Conservation (phyloP, 768 basidiomycete species). For the Pleurotus tuoliensis region DNA sequence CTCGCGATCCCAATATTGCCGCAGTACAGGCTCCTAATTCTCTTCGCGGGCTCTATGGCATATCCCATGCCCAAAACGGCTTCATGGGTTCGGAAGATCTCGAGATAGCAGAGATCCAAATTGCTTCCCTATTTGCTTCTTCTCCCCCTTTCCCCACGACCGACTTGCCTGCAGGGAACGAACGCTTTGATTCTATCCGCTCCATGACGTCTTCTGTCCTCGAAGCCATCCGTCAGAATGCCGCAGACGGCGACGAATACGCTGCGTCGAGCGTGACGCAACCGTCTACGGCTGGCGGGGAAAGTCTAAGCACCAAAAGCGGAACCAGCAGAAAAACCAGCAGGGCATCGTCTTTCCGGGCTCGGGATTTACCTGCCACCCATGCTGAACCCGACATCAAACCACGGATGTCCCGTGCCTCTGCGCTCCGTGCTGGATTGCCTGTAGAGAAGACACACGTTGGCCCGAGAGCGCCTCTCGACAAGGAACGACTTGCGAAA, state of each 20-base stretch:
- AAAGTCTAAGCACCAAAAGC: slow-evolving; percentile 28
- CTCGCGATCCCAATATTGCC: slow-evolving; percentile 56
- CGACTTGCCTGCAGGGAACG: slow-evolving; percentile 48
- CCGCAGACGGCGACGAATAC: slow-evolving; percentile 29
- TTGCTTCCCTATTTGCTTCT: slow-evolving; percentile 73
- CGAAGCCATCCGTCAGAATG: slow-evolving; percentile 33
- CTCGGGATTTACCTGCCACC: slow-evolving; percentile 63
- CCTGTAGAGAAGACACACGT: slow-evolving; percentile 38
- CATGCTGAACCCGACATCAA: slow-evolving; percentile 62
- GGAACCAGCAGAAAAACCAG: slow-evolving; percentile 36
- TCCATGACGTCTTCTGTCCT: slow-evolving; percentile 48
- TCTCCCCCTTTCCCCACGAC: slow-evolving; percentile 75
- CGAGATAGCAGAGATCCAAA: slow-evolving; percentile 74
- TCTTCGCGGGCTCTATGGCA: slow-evolving; percentile 68
- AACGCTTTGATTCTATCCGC: slow-evolving; percentile 27
- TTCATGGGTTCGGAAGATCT: slow-evolving; percentile 70
- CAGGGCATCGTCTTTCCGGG: slow-evolving; percentile 43
- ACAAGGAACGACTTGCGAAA: slow-evolving; percentile 57
- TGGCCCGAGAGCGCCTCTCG: slow-evolving; percentile 46
- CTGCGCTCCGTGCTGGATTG: slow-evolving; percentile 66
- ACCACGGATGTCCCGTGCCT: slow-evolving; percentile 73
- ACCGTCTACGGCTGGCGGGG: slow-evolving; percentile 39
- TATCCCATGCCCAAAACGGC: slow-evolving; percentile 51
- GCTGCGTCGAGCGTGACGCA: slow-evolving; percentile 40
- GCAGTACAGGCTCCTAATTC: slow-evolving; percentile 54